phyloP scores from a whole-genome alignment of 2,329 filamentous ascomycete genomes.

The Colletotrichum kahawae region DNA sequence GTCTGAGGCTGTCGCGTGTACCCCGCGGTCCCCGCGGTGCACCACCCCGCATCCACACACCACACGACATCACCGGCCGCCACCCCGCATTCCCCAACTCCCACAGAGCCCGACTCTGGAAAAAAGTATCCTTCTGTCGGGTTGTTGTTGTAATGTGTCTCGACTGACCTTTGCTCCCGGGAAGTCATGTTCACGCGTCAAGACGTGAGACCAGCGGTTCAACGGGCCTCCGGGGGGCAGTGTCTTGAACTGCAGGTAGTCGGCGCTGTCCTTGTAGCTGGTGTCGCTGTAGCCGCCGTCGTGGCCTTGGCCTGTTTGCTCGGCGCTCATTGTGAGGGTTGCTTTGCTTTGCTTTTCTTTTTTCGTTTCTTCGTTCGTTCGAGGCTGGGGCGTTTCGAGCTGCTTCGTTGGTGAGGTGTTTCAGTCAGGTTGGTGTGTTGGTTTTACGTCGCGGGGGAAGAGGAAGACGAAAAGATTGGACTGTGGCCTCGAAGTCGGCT shows the following conservation, averaged over 20 bases:
- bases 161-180: slow-evolving; percentile 80
- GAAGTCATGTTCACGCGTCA: slow-evolving; percentile 88
- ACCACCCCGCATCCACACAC: background rate
- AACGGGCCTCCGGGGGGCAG: slow-evolving; percentile 62
- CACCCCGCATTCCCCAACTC: slow-evolving; percentile 17
- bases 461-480: background rate
- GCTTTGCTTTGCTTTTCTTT: background rate
- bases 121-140: background rate
- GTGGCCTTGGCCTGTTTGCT: background rate
- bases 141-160: background rate
- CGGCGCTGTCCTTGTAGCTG: slow-evolving; percentile 50
- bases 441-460: background rate
- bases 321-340: slow-evolving; percentile 4
- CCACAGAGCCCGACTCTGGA: background rate
- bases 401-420: background rate
- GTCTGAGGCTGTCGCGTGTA: background rate
- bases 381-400: background rate
- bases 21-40: slow-evolving; percentile 16
- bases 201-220: slow-evolving; percentile 83
- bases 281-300: background rate
- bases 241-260: slow-evolving; percentile 59
- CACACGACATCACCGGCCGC: background rate
- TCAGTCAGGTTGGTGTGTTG: background rate
- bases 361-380: background rate
- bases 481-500: background rate